These are phyloP conservation scores for Cyclaneusma minus DNA, from an alignment of 2,329 filamentous ascomycete genomes.

Conservation along the genomic window DNA sequence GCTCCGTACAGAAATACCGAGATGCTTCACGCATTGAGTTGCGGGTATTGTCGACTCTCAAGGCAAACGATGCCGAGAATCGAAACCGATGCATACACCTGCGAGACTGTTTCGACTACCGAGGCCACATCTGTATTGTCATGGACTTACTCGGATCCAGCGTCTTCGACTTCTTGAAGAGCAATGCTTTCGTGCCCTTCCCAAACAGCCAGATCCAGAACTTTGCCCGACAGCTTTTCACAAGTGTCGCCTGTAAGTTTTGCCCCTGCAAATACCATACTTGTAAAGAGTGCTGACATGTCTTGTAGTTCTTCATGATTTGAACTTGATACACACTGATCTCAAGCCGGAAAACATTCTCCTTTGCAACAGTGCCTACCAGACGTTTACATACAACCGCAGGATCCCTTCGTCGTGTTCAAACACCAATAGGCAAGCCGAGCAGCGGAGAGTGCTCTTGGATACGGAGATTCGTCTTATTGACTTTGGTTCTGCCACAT, in stretches of 20 bases:
- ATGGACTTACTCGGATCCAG: constrained; percentile 76
- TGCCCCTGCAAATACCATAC: constrained; percentile 1
- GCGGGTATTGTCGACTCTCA: constrained; percentile 78
- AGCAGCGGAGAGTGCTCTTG: constrained; percentile 46
- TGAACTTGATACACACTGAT: constrained; percentile 91
- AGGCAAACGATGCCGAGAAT: constrained; percentile 82
- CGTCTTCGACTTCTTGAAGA: constrained; percentile 96
- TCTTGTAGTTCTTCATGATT: constrained; percentile 69
- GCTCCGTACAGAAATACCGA: constrained; percentile 94
- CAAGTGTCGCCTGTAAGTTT: constrained; percentile 91
- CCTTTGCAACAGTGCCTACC: constrained; percentile 47
- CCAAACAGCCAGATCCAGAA: constrained; percentile 97
- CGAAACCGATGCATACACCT: constrained; percentile 94
- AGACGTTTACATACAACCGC: constrained; percentile 56
- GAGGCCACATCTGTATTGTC: constrained; percentile 85
- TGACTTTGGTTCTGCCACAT: constrained; percentile 58
- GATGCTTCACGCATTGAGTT: constrained; percentile 93
- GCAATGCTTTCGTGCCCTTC: constrained; percentile 89
- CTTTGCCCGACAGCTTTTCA: constrained; percentile 89
- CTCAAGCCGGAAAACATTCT: constrained; percentile 58
- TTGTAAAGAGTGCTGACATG: constrained; percentile 6
- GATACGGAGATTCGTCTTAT: constrained; percentile 57
- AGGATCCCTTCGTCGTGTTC: constrained; percentile 52
- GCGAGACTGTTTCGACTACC: constrained; percentile 91
- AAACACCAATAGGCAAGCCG: constrained; percentile 42